phyloP scores from a whole-genome alignment of 768 basidiomycete genomes.

The Tulasnella sp. region DNA sequence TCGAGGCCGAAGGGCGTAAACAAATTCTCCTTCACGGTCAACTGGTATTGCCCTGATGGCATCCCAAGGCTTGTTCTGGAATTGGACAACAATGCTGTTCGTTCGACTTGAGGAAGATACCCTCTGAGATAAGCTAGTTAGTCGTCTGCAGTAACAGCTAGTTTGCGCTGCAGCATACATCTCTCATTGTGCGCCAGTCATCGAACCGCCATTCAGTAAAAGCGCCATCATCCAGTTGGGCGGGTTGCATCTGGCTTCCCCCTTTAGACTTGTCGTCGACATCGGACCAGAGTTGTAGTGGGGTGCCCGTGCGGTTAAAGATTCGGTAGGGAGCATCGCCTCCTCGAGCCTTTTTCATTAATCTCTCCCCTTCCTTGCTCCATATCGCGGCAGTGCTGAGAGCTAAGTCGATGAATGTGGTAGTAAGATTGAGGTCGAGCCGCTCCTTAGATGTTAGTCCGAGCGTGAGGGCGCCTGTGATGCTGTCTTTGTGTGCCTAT shows the following conservation, averaged over 20 bases:
- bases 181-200: slow-evolving; percentile 90
- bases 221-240: slow-evolving; percentile 67
- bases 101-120: slow-evolving; percentile 59
- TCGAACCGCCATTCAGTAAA: slow-evolving; percentile 94
- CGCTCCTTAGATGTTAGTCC: slow-evolving; percentile 71
- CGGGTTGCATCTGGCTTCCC: slow-evolving; percentile 43
- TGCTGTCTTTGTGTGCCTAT: slow-evolving; percentile 53
- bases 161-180: slow-evolving; percentile 48
- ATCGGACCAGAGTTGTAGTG: slow-evolving; percentile 83
- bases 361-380: slow-evolving; percentile 66
- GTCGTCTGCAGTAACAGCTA: background rate
- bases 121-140: slow-evolving; percentile 41
- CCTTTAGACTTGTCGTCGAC: slow-evolving; percentile 52
- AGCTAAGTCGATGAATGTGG: slow-evolving; percentile 82
- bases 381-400: slow-evolving; percentile 68
- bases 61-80: slow-evolving; percentile 86
- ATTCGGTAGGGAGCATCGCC: slow-evolving; percentile 92
- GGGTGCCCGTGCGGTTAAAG: slow-evolving; percentile 83
- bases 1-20: slow-evolving; percentile 79
- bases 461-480: slow-evolving; percentile 52
- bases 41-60: slow-evolving; percentile 82
- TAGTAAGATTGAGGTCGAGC: slow-evolving; percentile 85
- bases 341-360: slow-evolving; percentile 74
- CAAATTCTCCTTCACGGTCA: slow-evolving; percentile 87
- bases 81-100: slow-evolving; percentile 80